Evolutionary conservation across 345 rosid species (phyloP), one percentile per base, ranked within the genome.

Genomic region (Gossypium ekmanianum): DNA sequence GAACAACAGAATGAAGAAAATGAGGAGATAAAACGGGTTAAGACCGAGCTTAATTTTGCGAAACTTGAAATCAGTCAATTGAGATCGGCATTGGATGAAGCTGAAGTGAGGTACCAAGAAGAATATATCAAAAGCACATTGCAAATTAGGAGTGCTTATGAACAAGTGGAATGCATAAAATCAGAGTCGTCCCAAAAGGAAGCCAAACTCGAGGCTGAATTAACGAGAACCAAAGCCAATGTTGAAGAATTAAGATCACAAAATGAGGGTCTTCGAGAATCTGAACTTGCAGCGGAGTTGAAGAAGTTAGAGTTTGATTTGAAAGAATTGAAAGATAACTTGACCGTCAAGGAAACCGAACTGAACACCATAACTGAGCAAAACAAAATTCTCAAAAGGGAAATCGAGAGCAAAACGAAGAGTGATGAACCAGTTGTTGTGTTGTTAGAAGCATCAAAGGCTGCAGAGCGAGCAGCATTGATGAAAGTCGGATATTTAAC

Each of bases 81-180:
- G 81, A 88, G 83, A 84, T 85, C 92, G 26, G 90, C 88, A 61
- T 71, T 94, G 24, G 94, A 88, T 83, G 88, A 84, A 13, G 87
- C 94, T 16, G 99, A 95, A 85, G 78, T 84, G 14, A 83, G 94
- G 84, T 93, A 93, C 78, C 97, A 94, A 64, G 97, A 91, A 80
- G 98, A 93, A 83, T 91, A 91, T 75, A 88, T 94, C 44, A 94
- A 77, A 51, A 91, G 97, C 88, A 90, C 94, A 7, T 71, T 95
- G 83, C 97, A 93, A 83, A 93, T 91, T 41, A 81, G 94, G 83
- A 84, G 84, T 74, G 97, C 97, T 76, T 92, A 87, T 71, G 98
- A 95, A 77, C 90, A 91, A 83, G 83, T 84, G 0, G 98, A 95
- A 71, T 75, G 8, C 54, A 75, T 82, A 1, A 92, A 90, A 71